phyloP scores from a whole-genome alignment of 2,329 filamentous ascomycete species.

The Cladosporium sp. region DNA sequence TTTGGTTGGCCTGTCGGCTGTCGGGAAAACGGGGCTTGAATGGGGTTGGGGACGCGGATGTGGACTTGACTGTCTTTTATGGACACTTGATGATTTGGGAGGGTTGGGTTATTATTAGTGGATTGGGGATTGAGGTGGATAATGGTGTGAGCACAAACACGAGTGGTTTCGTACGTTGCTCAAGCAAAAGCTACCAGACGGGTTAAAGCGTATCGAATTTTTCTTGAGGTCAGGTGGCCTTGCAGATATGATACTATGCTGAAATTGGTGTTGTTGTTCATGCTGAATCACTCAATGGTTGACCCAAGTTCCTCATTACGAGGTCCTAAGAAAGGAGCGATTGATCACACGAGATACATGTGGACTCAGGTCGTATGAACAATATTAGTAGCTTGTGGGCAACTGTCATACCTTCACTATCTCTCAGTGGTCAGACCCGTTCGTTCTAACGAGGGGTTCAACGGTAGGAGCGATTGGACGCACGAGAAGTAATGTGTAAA shows the following conservation, averaged over 20 bases:
- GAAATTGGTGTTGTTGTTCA: background rate
- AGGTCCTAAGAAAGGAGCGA: background rate
- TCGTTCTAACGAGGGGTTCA: background rate
- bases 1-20: background rate
- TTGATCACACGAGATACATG: background rate
- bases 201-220: background rate
- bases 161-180: background rate
- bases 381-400: background rate
- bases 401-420: background rate
- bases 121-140: background rate
- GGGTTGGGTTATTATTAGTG: background rate
- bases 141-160: background rate
- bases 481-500: background rate
- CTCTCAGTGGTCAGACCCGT: background rate
- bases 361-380: background rate
- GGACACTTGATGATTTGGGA: background rate
- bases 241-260: background rate
- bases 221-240: background rate
- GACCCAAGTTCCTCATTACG: background rate
- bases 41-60: background rate
- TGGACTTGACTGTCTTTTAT: background rate
- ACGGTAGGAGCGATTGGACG: background rate
- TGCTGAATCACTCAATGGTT: background rate
- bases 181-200: background rate
- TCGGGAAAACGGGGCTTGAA: background rate